Percentiles rank a stretch among this genome's conserved stretches.
phyloP scores from a whole-genome alignment of 2,329 filamentous ascomycete genomes.

The Zymoseptoria passerinii region DNA sequence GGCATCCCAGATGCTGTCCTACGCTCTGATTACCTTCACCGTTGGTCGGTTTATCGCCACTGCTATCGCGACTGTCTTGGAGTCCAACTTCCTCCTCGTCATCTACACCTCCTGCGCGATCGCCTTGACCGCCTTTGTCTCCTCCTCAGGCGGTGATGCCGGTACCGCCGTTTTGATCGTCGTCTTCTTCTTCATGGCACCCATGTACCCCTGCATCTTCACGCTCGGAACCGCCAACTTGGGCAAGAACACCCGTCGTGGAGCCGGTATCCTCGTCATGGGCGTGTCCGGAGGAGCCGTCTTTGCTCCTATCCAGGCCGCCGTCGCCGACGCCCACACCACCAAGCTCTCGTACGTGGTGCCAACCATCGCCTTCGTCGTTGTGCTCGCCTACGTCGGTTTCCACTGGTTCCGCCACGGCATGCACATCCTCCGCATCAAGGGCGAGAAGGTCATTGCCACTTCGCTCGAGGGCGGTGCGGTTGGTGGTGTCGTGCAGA shows the following conservation, averaged over 20 bases:
- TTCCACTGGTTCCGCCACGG: slow-evolving; percentile 29
- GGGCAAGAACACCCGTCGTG: slow-evolving; percentile 32
- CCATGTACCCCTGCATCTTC: slow-evolving; percentile 35
- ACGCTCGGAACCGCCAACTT: slow-evolving; percentile 34
- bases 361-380: slow-evolving; percentile 37
- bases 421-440: slow-evolving; percentile 27
- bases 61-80: slow-evolving; percentile 28
- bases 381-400: slow-evolving; percentile 30
- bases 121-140: slow-evolving; percentile 29
- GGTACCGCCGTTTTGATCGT: slow-evolving; percentile 30
- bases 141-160: slow-evolving; percentile 24
- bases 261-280: slow-evolving; percentile 36
- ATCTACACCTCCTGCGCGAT: slow-evolving; percentile 29
- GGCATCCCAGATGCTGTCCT: slow-evolving; percentile 32
- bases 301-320: slow-evolving; percentile 32
- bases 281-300: slow-evolving; percentile 29
- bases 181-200: slow-evolving; percentile 33
- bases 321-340: slow-evolving; percentile 32
- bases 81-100: slow-evolving; percentile 30
- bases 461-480: slow-evolving; percentile 26
- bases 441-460: slow-evolving; percentile 25
- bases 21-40: slow-evolving; percentile 30
- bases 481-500: slow-evolving; percentile 27
- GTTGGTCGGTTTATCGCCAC: slow-evolving; percentile 35
- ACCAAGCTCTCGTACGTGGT: slow-evolving; percentile 39